A percentile compares a stretch with the other conserved stretches of the same genome.
Conservation (phyloP, 75 land plant species). For the Cunninghamia lanceolata region DNA sequence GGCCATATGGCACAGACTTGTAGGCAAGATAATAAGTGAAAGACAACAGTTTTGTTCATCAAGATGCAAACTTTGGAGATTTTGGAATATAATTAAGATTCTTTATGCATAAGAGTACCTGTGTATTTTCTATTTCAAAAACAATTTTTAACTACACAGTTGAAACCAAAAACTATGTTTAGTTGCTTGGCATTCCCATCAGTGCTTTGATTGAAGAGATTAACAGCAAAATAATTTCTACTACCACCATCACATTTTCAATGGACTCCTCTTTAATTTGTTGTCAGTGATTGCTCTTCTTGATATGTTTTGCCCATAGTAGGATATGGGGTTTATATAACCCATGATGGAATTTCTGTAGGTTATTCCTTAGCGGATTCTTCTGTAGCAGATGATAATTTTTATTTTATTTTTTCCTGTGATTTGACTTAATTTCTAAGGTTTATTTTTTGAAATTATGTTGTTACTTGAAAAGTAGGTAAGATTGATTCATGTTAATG, state of each 20-base stretch:
- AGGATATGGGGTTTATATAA: background rate
- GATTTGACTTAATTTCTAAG: background rate
- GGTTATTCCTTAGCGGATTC: background rate
- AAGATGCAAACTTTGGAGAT: background rate
- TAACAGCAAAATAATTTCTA: background rate
- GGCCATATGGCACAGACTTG: background rate
- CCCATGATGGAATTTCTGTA: background rate
- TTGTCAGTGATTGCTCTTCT: background rate
- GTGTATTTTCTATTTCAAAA: background rate
- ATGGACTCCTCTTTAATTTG: background rate
- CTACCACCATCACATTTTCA: background rate
- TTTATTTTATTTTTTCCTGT: too few species aligned
- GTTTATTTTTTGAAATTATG: background rate
- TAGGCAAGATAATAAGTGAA: background rate
- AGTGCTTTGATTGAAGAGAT: background rate
- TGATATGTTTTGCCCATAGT: background rate
- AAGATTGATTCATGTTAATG: background rate
- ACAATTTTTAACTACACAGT: background rate
- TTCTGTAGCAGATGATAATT: background rate
- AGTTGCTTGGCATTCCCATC: background rate
- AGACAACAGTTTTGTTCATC: background rate
- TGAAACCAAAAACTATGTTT: background rate
- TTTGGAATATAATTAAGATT: background rate
- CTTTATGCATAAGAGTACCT: background rate
- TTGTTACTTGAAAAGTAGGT: background rate